Evolutionary conservation across 805 yeast genomes (phyloP), one percentile per base, ranked within the genome.

Genomic region (Yarrowia osloensis): DNA sequence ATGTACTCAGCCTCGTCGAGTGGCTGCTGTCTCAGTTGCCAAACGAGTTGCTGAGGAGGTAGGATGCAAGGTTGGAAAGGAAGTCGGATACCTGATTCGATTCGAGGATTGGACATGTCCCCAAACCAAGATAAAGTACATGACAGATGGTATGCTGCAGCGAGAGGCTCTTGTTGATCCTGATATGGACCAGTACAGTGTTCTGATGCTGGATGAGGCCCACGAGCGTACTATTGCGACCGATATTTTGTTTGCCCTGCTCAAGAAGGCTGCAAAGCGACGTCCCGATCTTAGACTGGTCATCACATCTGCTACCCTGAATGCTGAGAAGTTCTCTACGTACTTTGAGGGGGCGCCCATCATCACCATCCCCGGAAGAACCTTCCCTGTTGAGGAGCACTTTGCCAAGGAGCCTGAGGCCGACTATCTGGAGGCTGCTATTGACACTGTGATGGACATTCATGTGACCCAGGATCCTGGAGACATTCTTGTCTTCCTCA

Each of bases 171-270:
- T 93, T 37, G 80, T 83, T 0, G 98, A 93, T 74, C 90, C 96
- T 0, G 85, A 85, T 49, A 77, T 93, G 46, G 77, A 70, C 17
- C 73, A 71, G 61, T 94, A 93, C 74, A 85, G 95, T 1, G 96
- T 90, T 0, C 81, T 94, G 67, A 92, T 94, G 89, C 88, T 94
- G 57, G 99, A 94, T 77, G 99, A 94, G 77, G 99, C 99, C 0
- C 99, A 95, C 75, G 99, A 95, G 75, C 82, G 99, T 68, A 95
- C 98, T 0, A 80, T 94, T 46, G 88, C 94, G n/a, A 94, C 98
- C 0, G 99, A 94, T 77, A 82, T 86, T 11, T 74, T 94, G 9
- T 80, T 94, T 63, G 96, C 97, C 0, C 78, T 95, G 40, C 77
- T 94, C 35, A 94, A 94, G 70, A 90, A 88, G 69, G 84, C 91